Conservation (phyloP, 208 protist species). For the Trypanosoma caninum region DNA sequence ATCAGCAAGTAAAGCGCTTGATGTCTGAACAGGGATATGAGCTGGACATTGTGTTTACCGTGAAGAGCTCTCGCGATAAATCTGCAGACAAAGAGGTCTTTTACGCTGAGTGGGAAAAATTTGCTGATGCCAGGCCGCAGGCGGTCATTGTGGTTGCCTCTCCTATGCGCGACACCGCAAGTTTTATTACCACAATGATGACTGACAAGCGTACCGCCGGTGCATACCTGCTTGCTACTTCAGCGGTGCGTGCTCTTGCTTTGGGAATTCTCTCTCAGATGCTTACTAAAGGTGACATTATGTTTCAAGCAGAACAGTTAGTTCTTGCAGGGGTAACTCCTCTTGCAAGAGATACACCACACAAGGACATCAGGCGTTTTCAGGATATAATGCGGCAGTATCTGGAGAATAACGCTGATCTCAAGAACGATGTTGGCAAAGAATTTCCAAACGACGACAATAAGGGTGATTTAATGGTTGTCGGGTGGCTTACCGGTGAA, state of each 20-base stretch:
- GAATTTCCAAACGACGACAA: constrained; percentile 18
- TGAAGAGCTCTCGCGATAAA: constrained; percentile 2
- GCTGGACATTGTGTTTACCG: constrained; percentile 21
- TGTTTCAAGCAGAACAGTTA: constrained; percentile 12
- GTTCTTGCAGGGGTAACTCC: constrained; percentile 21
- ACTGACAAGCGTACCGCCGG: constrained; percentile 16
- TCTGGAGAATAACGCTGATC: constrained; percentile 6
- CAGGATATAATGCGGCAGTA: constrained; percentile 22
- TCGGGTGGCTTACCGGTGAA: constrained; percentile 24
- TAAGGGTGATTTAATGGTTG: constrained; percentile 23
- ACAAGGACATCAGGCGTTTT: constrained; percentile 18
- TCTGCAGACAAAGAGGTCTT: constrained; percentile 6
- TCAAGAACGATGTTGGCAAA: constrained; percentile 13
- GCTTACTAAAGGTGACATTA: not conserved
- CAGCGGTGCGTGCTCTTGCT: constrained; percentile 1
- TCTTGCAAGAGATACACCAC: constrained; percentile 16
- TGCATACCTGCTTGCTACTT: constrained; percentile 11
- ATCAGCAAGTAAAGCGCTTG: constrained; percentile 9
- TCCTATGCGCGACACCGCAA: not conserved
- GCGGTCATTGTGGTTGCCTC: constrained; percentile 22
- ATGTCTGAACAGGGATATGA: constrained; percentile 21
- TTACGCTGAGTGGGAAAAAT: constrained; percentile 9
- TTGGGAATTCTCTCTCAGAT: not conserved
- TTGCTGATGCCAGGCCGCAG: constrained; percentile 13
- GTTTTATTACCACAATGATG: constrained; percentile 15